Base-by-base conservation (phyloP, 768 basidiomycete species). In the Boletus rubroflammeus region DNA sequence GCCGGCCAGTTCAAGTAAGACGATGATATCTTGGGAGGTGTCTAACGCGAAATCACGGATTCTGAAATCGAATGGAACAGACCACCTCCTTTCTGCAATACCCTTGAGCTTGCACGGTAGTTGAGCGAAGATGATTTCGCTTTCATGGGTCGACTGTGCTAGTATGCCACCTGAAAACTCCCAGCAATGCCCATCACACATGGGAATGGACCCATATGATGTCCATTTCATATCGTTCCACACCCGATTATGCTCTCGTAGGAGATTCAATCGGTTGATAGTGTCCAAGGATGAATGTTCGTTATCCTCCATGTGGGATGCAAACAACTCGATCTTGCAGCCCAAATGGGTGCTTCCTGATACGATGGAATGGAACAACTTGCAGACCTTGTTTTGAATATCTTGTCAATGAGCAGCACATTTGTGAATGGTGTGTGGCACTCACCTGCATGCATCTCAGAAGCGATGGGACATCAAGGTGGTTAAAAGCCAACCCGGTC, bases 21-120 rank as follows among this genome's bases (percentile, higher is more conserved):
- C 64, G 9, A 76, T 39, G 35, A 75, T 64, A 56, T 76, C 58
- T 58, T 74, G 70, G 5, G 71, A 73, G 23, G 55, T 62, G 56
- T 75, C 74, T 8, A 73, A 54, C 10, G 70, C 64, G 36, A 76
- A 75, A 49, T 76, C 74, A n/a, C 61, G 61, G 40, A 72, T 51
- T n/a, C 26, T 39, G 32, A 72, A 60, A 6, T 67, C 66, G 29
- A 70, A 54, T 7, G 58, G 55, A 15, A 61, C 25, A 26, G 63
- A 43, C 74, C 75, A 75, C 26, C 60, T 47, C 34, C 51, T 58
- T 32, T 62, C 57, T 14, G 56, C 48, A 11, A 75, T 61, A 39
- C 61, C 59, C 31, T 72, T 68, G 39, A 60, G 40, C n/a, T 59
- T 52, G 57, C 65, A 74, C 6, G 75, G 69, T 10, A 75, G 50